Evolutionary conservation across 2,329 filamentous ascomycete genomes (phyloP), one percentile per base, ranked within the genome.

Genomic region (Xylaria sp.): DNA sequence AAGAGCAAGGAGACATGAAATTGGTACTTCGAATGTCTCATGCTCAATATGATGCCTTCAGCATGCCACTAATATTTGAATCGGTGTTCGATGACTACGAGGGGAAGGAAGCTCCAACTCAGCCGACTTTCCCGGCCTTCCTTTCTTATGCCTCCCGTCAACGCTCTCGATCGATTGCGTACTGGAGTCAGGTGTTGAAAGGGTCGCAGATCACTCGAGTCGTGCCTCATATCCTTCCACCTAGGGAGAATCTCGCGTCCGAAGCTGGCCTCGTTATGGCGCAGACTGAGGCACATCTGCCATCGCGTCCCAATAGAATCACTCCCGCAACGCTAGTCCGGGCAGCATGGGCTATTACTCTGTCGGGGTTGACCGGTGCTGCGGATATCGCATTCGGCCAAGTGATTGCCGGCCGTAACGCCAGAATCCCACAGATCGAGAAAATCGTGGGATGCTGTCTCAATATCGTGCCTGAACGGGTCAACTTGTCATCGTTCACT

Each of bases 11-110:
- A 23, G 31, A 33, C 10, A 54, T 60, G 13, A 59, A 60, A 9
- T 53, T 65, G 5, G 15, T 60, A 11, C 44, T 65, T 20, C 63
- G 63, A 53, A 44, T 44, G 48, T 59, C 48, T 13, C 63, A 65
- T 17, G 63, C 46, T 23, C 63, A 65, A 46, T 65, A 60, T 44
- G 63, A 65, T 20, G 63, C 56, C 48, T 60, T 65, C 26, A 60
- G 63, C 36, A 46, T 65, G 33, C 63, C 63, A 6, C n/a, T 60
- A 3, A 65, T 65, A 17, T 59, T 65, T 17, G 17, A 60, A 54
- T 15, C 56, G 10, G 56, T 65, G 11, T 44, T 65, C 23, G 63
- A 59, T 20, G 23, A 54, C 11, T 65, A 65, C 57, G 46, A 36
- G 13, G 57, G 48, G 10, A 60, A 60, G 26, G 46, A 46, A 10